These are phyloP conservation scores for Aspergillus cejpii DNA, from an alignment of 2,329 filamentous ascomycete genomes.

Conservation along the genomic window DNA sequence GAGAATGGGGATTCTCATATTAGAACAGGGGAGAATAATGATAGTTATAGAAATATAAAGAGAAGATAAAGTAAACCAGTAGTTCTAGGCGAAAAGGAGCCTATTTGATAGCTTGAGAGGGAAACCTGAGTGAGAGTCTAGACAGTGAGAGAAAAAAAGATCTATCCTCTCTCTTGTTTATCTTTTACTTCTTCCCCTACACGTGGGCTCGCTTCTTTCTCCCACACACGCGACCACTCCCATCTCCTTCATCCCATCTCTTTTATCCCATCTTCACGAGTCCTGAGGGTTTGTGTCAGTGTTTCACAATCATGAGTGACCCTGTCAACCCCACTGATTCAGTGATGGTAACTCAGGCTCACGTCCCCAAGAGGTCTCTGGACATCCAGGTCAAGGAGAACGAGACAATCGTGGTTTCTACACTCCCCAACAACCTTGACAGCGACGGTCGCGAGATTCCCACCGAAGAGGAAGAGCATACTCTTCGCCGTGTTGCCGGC, in stretches of 20 bases:
- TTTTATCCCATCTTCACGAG: not conserved
- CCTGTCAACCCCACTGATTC: constrained; percentile 3
- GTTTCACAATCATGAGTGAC: constrained; percentile 8
- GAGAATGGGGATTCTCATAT: not conserved
- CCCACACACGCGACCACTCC: not conserved
- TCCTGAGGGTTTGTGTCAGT: not conserved
- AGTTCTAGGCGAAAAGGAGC: not conserved
- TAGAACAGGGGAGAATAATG: not conserved
- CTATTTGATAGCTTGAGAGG: not conserved
- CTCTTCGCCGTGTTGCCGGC: constrained; percentile 33
- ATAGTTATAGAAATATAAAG: not conserved
- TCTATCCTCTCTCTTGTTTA: not conserved
- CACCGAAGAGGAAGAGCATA: constrained; percentile 30
- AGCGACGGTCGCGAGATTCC: constrained; percentile 19
- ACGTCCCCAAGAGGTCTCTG: constrained; percentile 5
- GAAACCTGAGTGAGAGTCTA: not conserved
- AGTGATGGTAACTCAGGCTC: constrained; percentile 7
- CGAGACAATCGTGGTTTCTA: constrained; percentile 4
- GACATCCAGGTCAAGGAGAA: constrained; percentile 2
- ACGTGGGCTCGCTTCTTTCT: not conserved
- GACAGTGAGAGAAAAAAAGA: not conserved
- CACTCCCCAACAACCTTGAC: not conserved
- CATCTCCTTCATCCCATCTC: not conserved
- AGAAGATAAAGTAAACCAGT: not conserved
- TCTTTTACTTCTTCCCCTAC: not conserved